These are phyloP conservation scores for Aspergillus novoparasiticus DNA, from an alignment of 2,329 filamentous ascomycete species.

Conservation along the genomic window DNA sequence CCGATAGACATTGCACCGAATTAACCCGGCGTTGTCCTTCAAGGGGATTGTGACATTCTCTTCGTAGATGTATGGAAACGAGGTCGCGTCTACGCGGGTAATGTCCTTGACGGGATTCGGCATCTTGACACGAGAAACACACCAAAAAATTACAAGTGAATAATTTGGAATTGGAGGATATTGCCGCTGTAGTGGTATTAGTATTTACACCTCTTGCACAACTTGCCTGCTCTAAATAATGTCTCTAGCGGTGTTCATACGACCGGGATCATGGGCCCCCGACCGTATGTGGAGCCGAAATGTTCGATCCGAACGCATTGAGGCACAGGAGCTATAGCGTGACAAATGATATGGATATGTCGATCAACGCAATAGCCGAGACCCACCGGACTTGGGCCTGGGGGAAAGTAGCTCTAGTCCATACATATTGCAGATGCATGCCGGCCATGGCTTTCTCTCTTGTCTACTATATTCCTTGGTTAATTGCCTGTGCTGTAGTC, in stretches of 20 bases:
- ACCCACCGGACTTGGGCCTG: background rate
- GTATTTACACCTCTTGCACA: background rate
- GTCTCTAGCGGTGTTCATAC: background rate
- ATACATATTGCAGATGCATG: background rate
- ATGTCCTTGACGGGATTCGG: constrained; percentile 34
- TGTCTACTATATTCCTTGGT: background rate
- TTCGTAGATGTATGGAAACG: constrained; percentile 52
- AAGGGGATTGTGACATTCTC: constrained; percentile 52
- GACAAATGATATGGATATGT: background rate
- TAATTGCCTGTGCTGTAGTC: background rate
- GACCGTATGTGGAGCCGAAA: constrained; percentile 33
- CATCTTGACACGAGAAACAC: constrained; percentile 20
- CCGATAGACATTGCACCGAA: constrained; percentile 56
- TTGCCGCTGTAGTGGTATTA: background rate
- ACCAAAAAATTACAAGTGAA: background rate
- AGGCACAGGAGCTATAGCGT: background rate
- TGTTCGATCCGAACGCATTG: background rate
- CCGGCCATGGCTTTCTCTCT: background rate
- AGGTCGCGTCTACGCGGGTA: constrained; percentile 33
- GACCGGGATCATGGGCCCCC: background rate
- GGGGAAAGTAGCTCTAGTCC: background rate
- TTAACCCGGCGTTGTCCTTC: constrained; percentile 42
- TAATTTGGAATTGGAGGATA: background rate
- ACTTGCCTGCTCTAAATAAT: constrained; percentile 3
- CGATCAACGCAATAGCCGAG: background rate